Conservation (phyloP, 805 yeast species). For the Hanseniaspora lachancei region DNA sequence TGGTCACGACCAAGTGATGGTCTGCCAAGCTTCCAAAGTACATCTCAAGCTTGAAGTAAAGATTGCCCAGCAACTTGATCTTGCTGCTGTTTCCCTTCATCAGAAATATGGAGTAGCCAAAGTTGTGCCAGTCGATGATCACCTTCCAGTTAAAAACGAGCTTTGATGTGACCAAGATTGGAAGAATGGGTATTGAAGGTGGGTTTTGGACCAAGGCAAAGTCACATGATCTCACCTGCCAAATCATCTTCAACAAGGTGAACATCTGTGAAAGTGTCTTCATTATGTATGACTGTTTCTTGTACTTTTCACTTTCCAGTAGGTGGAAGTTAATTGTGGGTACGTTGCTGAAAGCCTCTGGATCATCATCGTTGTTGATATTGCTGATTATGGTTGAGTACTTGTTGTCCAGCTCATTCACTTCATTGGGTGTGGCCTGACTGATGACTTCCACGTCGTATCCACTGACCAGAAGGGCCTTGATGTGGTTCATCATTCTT, state of each 20-base stretch:
- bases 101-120: constrained; percentile 72
- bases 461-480: constrained; percentile 53
- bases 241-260: constrained; percentile 36
- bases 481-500: constrained; percentile 81
- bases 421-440: constrained; percentile 42
- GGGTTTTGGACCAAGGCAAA: constrained; percentile 79
- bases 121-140: constrained; percentile 91
- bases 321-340: not conserved
- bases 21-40: constrained; percentile 50
- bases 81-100: constrained; percentile 39
- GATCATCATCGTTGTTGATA: not conserved
- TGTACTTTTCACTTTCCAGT: not conserved
- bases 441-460: constrained; percentile 78
- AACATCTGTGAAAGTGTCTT: constrained; percentile 50
- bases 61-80: constrained; percentile 48
- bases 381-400: not conserved
- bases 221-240: constrained; percentile 45
- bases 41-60: constrained; percentile 52
- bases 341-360: constrained; percentile 21
- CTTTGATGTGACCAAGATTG: constrained; percentile 45
- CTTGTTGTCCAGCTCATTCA: constrained; percentile 22
- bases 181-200: constrained; percentile 74
- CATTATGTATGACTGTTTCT: constrained; percentile 28
- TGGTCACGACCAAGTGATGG: constrained; percentile 68
- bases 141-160: constrained; percentile 32